Evolutionary conservation across 805 yeast genomes (phyloP).

Genomic region (Lipomyces lipofer): DNA sequence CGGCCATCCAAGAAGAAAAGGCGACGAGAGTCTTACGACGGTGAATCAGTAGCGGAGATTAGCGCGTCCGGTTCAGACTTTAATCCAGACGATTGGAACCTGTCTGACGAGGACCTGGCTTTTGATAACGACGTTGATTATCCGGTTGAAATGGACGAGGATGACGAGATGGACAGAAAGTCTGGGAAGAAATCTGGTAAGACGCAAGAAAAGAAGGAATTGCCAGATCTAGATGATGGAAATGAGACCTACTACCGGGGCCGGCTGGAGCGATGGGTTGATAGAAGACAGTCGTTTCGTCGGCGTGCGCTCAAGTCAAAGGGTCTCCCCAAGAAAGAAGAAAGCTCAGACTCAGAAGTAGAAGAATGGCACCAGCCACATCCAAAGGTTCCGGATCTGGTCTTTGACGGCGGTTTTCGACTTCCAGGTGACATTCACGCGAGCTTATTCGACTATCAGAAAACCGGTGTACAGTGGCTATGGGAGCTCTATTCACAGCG

Average conservation of each 20-base stretch:
- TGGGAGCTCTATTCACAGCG: constrained; percentile 89
- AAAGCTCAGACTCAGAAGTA: constrained; percentile 20
- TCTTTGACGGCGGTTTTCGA: constrained; percentile 63
- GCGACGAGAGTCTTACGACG: constrained; percentile 10
- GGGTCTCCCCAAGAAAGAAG: background rate
- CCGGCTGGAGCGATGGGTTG: constrained; percentile 62
- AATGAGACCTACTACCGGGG: constrained; percentile 63
- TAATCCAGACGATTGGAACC: constrained; percentile 15
- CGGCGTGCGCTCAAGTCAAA: constrained; percentile 29
- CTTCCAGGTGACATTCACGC: constrained; percentile 92
- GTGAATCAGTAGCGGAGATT: constrained; percentile 14
- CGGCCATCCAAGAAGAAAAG: background rate
- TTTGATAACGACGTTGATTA: constrained; percentile 36
- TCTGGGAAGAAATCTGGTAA: constrained; percentile 21
- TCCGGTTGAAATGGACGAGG: constrained; percentile 35
- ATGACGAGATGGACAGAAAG: constrained; percentile 29
- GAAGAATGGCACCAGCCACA: constrained; percentile 74
- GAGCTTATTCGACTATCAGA: constrained; percentile 85
- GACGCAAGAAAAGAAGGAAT: constrained; percentile 37
- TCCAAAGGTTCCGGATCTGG: constrained; percentile 74
- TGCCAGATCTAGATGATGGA: constrained; percentile 73
- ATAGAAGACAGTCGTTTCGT: constrained; percentile 51
- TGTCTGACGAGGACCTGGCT: constrained; percentile 19
- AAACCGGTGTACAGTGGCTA: constrained; percentile 96
- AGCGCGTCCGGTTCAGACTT: constrained; percentile 18